phyloP scores from a whole-genome alignment of 192 early-diverging fungal species.

The Backusella australiensis region DNA sequence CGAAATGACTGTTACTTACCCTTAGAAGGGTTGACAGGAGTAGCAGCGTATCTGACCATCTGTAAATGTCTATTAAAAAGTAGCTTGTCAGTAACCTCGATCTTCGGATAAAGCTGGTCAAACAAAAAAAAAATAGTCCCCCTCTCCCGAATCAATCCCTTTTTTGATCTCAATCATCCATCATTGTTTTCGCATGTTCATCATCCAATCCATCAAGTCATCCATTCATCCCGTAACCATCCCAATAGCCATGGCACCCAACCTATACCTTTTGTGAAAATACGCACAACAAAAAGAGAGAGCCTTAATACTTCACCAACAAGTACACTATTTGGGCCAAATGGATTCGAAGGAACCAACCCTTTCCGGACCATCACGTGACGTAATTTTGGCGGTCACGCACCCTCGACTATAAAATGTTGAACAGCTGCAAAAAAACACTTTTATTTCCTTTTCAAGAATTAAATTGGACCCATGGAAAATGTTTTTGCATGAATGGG shows the following conservation, averaged over 20 bases:
- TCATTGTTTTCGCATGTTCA: background rate
- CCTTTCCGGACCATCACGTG: background rate
- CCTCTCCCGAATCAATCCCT: background rate
- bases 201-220: background rate
- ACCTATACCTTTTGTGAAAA: slow-evolving; percentile 2
- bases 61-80: slow-evolving; percentile 27
- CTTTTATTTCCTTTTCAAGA: background rate
- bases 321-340: slow-evolving; percentile 6
- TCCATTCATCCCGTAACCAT: background rate
- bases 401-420: background rate
- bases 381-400: background rate
- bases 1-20: slow-evolving; percentile 41
- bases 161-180: background rate
- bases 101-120: background rate
- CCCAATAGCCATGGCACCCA: background rate
- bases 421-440: background rate
- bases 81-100: background rate
- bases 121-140: background rate
- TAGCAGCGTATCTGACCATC: slow-evolving; percentile 85
- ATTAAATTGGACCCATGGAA: background rate
- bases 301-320: background rate
- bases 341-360: background rate
- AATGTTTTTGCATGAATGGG: background rate
- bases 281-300: slow-evolving; percentile 9
- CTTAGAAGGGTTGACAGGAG: slow-evolving; percentile 79